Evolutionary conservation across 768 basidiomycete genomes (phyloP).

Genomic region (Russula olivacea): DNA sequence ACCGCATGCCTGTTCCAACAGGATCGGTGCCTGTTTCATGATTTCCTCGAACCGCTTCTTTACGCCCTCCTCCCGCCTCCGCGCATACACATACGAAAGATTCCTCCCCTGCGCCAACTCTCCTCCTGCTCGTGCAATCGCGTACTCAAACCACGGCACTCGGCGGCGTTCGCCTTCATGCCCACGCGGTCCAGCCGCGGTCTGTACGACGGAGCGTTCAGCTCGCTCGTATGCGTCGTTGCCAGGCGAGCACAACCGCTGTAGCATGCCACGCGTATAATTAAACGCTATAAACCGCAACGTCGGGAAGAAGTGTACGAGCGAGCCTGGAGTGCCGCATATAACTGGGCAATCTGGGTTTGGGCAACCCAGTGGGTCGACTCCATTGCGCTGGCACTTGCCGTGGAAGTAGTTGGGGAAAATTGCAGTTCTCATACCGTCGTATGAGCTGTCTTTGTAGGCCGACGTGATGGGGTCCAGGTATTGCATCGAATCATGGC

Average conservation of each 20-base stretch:
- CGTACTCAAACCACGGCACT: conserved; percentile 18
- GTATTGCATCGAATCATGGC: conserved; percentile 30
- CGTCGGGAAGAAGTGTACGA: conserved; percentile 58
- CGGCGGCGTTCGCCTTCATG: conserved; percentile 3
- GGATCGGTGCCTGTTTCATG: conserved; percentile 31
- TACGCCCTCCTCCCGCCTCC: conserved; percentile 27
- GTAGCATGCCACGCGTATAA: conserved; percentile 35
- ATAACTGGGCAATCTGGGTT: conserved; percentile 75
- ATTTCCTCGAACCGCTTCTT: conserved; percentile 31
- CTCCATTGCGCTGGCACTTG: conserved; percentile 55
- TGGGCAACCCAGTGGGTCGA: conserved; percentile 64
- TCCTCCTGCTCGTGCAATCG: conserved; percentile 10
- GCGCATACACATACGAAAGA: conserved; percentile 8
- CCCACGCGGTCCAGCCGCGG: conserved; percentile 26
- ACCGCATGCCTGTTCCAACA: conserved; percentile 43
- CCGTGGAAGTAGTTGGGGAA: conserved; percentile 73
- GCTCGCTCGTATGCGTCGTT: conserved; percentile 41
- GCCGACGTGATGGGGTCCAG: conserved; percentile 43
- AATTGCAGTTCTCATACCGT: conserved; percentile 47
- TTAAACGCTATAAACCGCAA: conserved; percentile 48
- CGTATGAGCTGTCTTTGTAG: conserved; percentile 43
- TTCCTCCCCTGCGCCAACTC: conserved; percentile 5
- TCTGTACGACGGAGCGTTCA: conserved; percentile 38
- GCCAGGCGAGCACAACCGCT: conserved; percentile 34
- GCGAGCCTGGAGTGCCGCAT: conserved; percentile 77